These are phyloP conservation scores for Xylaria sp. DNA, from an alignment of 2,329 filamentous ascomycete species.

Conservation along the genomic window DNA sequence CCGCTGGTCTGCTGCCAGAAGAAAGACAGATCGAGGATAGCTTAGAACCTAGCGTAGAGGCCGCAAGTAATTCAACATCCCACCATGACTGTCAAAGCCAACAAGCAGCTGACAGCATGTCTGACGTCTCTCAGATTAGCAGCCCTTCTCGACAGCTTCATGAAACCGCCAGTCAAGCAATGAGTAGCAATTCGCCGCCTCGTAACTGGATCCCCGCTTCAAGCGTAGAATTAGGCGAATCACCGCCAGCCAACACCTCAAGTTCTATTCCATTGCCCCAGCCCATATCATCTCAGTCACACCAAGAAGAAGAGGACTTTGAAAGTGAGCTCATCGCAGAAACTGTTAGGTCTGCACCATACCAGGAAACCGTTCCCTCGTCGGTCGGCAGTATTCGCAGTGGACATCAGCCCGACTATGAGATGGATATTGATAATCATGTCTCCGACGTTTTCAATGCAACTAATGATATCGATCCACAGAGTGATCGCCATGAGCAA, in stretches of 20 bases:
- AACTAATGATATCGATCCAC: slow-evolving; percentile 8
- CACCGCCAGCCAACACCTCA: slow-evolving; percentile 28
- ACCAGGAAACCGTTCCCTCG: slow-evolving; percentile 42
- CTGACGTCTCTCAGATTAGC: slow-evolving; percentile 37
- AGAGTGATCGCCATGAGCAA: not conserved
- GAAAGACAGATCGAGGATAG: not conserved
- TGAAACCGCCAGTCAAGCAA: slow-evolving; percentile 34
- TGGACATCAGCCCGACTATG: slow-evolving; percentile 57
- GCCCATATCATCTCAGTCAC: slow-evolving; percentile 13
- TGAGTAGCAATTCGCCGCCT: slow-evolving; percentile 16
- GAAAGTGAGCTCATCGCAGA: slow-evolving; percentile 31
- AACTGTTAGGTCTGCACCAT: slow-evolving; percentile 40
- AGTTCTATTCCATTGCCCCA: slow-evolving; percentile 8
- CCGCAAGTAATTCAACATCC: slow-evolving; percentile 26
- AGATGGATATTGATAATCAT: slow-evolving; percentile 44
- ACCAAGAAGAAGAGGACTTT: slow-evolving; percentile 23
- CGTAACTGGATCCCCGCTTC: slow-evolving; percentile 5
- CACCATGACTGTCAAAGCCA: slow-evolving; percentile 32
- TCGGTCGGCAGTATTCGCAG: slow-evolving; percentile 51
- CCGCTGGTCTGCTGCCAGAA: not conserved
- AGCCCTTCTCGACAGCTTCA: slow-evolving; percentile 41
- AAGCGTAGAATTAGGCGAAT: slow-evolving; percentile 17
- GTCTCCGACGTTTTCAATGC: slow-evolving; percentile 36
- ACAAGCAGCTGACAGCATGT: slow-evolving; percentile 29
- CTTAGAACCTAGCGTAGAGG: not conserved